Conservation (phyloP, 768 basidiomycete genomes). For the Rhizopogon vinicolor region DNA sequence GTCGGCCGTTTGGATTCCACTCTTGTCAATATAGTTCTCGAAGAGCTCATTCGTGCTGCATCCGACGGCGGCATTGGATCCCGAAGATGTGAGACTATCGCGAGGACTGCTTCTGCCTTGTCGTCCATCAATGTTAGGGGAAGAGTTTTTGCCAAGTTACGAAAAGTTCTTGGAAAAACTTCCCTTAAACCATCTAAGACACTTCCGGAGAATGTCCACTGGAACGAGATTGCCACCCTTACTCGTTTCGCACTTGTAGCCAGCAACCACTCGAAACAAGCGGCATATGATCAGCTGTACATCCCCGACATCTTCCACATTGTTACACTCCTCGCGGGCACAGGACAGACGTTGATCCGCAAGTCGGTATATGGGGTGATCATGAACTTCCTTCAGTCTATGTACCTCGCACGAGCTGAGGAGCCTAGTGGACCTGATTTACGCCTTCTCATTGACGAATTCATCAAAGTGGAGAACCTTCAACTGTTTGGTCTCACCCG, state of each 20-base stretch:
- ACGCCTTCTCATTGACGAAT: slow-evolving; percentile 57
- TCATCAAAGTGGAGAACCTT: slow-evolving; percentile 51
- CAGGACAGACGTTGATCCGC: slow-evolving; percentile 69
- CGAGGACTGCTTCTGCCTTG: slow-evolving; percentile 67
- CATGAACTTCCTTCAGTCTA: slow-evolving; percentile 76
- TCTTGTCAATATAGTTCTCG: slow-evolving; percentile 68
- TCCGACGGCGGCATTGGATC: slow-evolving; percentile 81
- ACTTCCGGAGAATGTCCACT: slow-evolving; percentile 67
- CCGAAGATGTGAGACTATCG: slow-evolving; percentile 68
- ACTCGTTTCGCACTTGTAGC: slow-evolving; percentile 72
- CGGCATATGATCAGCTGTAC: slow-evolving; percentile 68
- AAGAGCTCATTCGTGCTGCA: slow-evolving; percentile 77
- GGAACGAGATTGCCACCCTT: slow-evolving; percentile 79
- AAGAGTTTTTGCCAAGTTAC: slow-evolving; percentile 70
- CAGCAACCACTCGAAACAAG: slow-evolving; percentile 59
- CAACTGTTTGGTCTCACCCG: slow-evolving; percentile 71
- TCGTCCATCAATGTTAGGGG: slow-evolving; percentile 78
- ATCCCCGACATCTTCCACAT: slow-evolving; percentile 82
- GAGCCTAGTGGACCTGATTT: slow-evolving; percentile 58
- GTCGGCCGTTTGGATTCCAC: slow-evolving; percentile 63
- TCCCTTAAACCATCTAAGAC: slow-evolving; percentile 57
- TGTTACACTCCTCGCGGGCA: slow-evolving; percentile 70
- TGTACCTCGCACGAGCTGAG: slow-evolving; percentile 57
- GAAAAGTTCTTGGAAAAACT: slow-evolving; percentile 76
- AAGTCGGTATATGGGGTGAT: slow-evolving; percentile 79